Evolutionary conservation across 306 rosid genomes (phyloP), one percentile per base, ranked within the genome.

Genomic region (Trifolium subterraneum): DNA sequence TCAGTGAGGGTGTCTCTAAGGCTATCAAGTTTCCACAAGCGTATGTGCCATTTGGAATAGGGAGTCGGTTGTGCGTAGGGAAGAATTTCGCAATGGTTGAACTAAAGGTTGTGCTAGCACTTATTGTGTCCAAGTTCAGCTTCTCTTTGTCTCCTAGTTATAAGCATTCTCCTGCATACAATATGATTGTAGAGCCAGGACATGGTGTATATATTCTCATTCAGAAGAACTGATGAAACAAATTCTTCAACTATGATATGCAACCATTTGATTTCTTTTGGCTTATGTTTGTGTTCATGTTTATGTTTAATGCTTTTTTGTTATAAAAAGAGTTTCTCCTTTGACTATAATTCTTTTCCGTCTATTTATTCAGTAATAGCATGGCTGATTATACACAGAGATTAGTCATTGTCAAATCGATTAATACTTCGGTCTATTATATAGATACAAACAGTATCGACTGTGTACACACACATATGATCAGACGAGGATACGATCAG

Each of bases 101-200:
- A 68, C 29, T 94, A 78, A 94, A 92, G 84, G 81, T 94, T 58
- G 84, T 80, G 75, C 50, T 84, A 0, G 74, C 87, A 0, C 87
- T 84, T 29, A 84, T 84, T 25, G 63, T 84, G 68, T 77, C 84
- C 50, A 88, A 80, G 67, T 89, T 94, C 59, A 61, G 76, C 35
- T 86, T 94, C 78, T 80, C 96, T 5, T 50, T 91, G 2, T 94
- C 98, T 41, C 91, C 94, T 23, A 78, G 78, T 7, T 91, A 94
- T 65, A 80, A 8, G 59, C 98, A 94, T 48, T 91, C 85, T 58
- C 98, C 98, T 0, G 84, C 89, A 3, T 91, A 80, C 70, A 86
- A 86, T 16, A 89, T 94, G 98, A 84, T 94, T 54, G 93, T 94
- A 19, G 97, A 78, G 76, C 98, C 98, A 0, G 89, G 85, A 29